Evolutionary conservation across 2,329 filamentous ascomycete genomes (phyloP), one percentile per base, ranked within the genome.

Genomic region (Fusarium sp.): DNA sequence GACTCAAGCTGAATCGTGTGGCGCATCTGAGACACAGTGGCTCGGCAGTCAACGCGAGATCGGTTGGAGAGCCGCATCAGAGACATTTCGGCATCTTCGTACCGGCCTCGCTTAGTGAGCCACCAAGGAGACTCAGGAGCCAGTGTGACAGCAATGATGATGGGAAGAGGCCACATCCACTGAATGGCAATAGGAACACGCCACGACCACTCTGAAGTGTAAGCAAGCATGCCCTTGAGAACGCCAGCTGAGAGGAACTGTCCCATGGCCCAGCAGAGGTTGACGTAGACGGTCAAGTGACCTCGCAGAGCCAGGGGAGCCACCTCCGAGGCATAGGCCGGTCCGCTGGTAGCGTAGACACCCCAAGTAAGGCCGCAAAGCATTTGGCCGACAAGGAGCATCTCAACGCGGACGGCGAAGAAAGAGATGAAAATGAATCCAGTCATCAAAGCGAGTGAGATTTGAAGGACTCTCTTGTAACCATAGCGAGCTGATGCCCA

Each of bases 21-120:
- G 6, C 93, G 89, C 90, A 97, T 97, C 92, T 96, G 95, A 62
- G 83, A 79, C 72, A 86, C 82, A 39, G 83, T 80, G 29, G 82
- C 81, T 1, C 75, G 41, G 9, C 71, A 67, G 80, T 78, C 52
- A 67, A 90, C 70, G 91, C 89, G 66, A 0, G 67, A 43, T 16
- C 70, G 70, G 54, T 89, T 85, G 0, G 81, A 78, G 0, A 84
- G 78, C 1, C 81, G 71, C 18, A 70, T 18, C 7, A 83, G 64
- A 1, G 81, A 78, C 4, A 27, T 65, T 56, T 79, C 76, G 0
- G 82, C 81, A 1, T 81, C 76, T 1, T 81, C 73, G 0, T 80
- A 67, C 2, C 79, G 78, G 9, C 74, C 77, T 16, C 77, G 67
- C 3, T 74, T 77, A 3, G 79, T 80, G 0, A 82, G 75, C 78